phyloP scores from a whole-genome alignment of 148 eudicot species.

The Silene uniflora region DNA sequence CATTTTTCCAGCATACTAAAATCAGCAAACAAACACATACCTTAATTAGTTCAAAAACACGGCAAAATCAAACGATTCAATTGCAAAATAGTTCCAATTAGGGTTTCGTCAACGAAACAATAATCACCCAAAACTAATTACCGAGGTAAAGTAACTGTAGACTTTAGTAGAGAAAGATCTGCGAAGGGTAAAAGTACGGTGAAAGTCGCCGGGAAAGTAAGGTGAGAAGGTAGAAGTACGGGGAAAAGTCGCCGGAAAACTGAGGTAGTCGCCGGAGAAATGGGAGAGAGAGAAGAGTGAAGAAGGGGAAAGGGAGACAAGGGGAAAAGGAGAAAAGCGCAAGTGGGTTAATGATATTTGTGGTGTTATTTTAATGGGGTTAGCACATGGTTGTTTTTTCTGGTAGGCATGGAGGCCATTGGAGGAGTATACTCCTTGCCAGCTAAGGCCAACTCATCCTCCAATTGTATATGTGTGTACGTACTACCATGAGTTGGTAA shows the following conservation, averaged over 20 bases:
- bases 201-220: slow-evolving; percentile 5
- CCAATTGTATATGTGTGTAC: not conserved
- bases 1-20: not conserved
- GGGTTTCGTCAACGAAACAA: slow-evolving; percentile 1
- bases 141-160: not conserved
- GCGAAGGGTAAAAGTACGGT: not conserved
- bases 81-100: not conserved
- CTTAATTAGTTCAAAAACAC: not conserved
- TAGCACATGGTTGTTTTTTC: not conserved
- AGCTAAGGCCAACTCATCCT: not conserved
- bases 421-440: not conserved
- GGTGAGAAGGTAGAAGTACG: not conserved
- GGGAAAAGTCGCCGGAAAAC: slow-evolving; percentile 5
- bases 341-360: too few relatives aligned
- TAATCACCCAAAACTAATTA: not conserved
- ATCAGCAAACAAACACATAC: not conserved
- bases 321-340: not conserved
- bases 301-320: not conserved
- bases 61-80: not conserved
- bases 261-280: slow-evolving; percentile 14
- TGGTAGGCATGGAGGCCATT: not conserved
- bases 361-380: not conserved
- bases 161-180: not conserved
- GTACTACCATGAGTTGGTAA: too few relatives aligned
- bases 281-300: not conserved